phyloP scores from a whole-genome alignment of 805 yeast species.

The Brettanomyces sp. region DNA sequence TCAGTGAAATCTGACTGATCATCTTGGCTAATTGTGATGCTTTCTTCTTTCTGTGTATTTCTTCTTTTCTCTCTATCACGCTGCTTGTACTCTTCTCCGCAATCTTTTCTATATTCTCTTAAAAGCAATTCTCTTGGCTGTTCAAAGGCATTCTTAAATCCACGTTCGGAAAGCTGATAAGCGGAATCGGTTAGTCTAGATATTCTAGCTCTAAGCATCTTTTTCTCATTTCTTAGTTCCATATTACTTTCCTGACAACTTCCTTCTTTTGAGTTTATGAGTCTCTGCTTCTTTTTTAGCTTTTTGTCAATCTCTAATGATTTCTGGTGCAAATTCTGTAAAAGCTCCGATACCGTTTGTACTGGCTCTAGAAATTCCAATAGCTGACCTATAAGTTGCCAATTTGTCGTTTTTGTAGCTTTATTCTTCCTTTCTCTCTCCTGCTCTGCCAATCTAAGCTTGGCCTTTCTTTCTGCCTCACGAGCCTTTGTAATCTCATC shows the following conservation, averaged over 20 bases:
- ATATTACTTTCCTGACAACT: constrained; percentile 5
- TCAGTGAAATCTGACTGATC: background rate
- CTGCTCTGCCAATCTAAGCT: constrained; percentile 16
- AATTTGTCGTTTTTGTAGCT: constrained; percentile 6
- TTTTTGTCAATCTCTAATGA: constrained; percentile 11
- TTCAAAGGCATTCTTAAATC: constrained; percentile 39
- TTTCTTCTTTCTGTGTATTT: constrained; percentile 10
- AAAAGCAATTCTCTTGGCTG: constrained; percentile 46
- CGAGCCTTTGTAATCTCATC: constrained; percentile 18
- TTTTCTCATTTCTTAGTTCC: constrained; percentile 13
- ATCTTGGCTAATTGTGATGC: background rate
- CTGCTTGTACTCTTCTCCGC: constrained; percentile 27
- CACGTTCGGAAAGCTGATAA: constrained; percentile 34
- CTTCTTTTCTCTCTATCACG: constrained; percentile 10
- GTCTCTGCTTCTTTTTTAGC: constrained; percentile 18
- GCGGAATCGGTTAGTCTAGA: constrained; percentile 37
- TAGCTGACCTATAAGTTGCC: constrained; percentile 23
- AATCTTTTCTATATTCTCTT: constrained; percentile 31
- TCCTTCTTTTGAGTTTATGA: background rate
- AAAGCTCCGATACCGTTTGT: constrained; percentile 51
- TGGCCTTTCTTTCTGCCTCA: constrained; percentile 13
- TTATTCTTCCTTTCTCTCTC: constrained; percentile 7
- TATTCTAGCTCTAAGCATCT: background rate
- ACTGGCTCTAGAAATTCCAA: constrained; percentile 43
- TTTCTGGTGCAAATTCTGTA: constrained; percentile 30